Evolutionary conservation across 148 eudicot genomes (phyloP).

Genomic region (Silene uniflora): DNA sequence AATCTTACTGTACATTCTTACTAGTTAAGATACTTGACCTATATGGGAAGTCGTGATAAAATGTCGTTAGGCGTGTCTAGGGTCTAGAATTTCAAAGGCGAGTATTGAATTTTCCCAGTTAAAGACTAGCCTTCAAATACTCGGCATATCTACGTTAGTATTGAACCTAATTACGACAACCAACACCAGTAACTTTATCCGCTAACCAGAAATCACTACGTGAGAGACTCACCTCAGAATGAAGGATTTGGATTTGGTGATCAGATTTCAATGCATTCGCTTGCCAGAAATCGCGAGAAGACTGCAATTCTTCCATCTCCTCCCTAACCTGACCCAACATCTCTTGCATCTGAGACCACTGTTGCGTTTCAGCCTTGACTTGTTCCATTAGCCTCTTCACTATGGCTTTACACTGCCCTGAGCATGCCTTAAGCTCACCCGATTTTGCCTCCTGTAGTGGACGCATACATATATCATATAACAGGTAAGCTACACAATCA

Average conservation of each 20-base stretch:
- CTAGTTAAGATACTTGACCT: too few relatives aligned
- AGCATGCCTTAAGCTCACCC: conserved; percentile 36
- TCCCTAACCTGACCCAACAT: conserved; percentile 70
- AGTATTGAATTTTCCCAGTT: too few relatives aligned
- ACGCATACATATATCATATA: neutral
- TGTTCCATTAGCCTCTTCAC: conserved; percentile 82
- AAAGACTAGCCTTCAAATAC: too few relatives aligned
- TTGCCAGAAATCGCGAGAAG: conserved; percentile 85
- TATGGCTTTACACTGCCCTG: conserved; percentile 72
- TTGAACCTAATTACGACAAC: too few relatives aligned
- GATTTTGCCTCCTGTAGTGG: conserved; percentile 42
- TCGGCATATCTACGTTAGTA: too few relatives aligned
- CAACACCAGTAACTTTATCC: too few relatives aligned
- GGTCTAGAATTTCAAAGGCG: too few relatives aligned
- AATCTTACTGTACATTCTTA: too few relatives aligned
- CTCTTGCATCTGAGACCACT: conserved; percentile 97
- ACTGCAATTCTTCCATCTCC: conserved; percentile 87
- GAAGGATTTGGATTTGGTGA: conserved; percentile 42
- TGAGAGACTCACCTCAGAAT: conserved; percentile 42
- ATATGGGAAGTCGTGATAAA: too few relatives aligned
- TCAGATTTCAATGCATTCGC: conserved; percentile 59
- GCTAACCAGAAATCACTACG: neutral
- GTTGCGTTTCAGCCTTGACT: conserved; percentile 87
- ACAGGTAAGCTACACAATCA: conserved; percentile 3
- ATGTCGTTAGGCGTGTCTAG: too few relatives aligned